phyloP scores from a whole-genome alignment of 352 stramenopile genomes.

The Phytophthora pinifolia region DNA sequence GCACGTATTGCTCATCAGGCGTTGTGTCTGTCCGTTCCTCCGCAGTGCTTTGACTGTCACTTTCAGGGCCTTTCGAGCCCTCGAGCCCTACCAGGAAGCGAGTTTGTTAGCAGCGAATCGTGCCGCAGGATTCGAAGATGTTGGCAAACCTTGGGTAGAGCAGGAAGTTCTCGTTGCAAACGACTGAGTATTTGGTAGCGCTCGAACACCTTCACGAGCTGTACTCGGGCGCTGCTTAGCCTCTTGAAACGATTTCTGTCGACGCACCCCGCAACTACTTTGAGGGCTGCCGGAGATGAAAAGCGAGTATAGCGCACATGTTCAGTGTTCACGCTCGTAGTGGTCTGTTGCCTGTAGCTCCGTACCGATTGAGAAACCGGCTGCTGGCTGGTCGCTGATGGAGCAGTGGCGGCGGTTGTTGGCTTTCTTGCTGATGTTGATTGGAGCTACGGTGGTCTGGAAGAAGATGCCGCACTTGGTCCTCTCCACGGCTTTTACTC shows the following conservation, averaged over 20 bases:
- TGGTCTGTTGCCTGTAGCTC: background rate
- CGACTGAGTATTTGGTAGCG: conserved; percentile 5
- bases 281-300: conserved; percentile 35
- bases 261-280: conserved; percentile 48
- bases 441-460: conserved; percentile 5
- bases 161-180: conserved; percentile 17
- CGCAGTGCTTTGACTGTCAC: background rate
- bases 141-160: conserved; percentile 22
- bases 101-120: too few species aligned
- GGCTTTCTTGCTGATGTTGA: conserved; percentile 6
- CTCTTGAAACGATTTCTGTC: conserved; percentile 11
- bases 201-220: conserved; percentile 40
- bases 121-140: too few species aligned
- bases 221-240: conserved; percentile 52
- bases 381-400: conserved; percentile 26
- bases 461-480: conserved; percentile 3
- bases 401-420: conserved; percentile 8
- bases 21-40: background rate
- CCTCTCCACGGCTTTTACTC: conserved; percentile 2
- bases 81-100: background rate
- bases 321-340: background rate
- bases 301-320: background rate
- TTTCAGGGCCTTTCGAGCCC: conserved; percentile 1
- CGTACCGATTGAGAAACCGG: conserved; percentile 23
- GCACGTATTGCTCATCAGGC: conserved; percentile 47